phyloP scores from a whole-genome alignment of 78 protist genomes.

The Fonticula alba region DNA sequence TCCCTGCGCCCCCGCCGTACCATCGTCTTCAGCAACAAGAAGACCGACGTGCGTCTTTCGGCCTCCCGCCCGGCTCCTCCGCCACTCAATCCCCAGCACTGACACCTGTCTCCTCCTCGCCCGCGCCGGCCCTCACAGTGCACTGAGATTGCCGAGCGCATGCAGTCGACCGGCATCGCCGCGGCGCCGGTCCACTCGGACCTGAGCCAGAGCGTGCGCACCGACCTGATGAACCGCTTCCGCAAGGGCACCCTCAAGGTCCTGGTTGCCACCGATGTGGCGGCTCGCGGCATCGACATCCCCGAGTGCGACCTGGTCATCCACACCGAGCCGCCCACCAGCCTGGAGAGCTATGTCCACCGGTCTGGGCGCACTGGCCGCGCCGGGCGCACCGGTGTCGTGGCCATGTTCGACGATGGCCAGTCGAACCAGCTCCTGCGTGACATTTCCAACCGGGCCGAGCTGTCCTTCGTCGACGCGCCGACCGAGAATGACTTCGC shows the following conservation, averaged over 20 bases:
- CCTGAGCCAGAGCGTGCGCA: constrained; percentile 72
- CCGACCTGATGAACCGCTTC: constrained; percentile 52
- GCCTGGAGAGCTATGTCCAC: constrained; percentile 78
- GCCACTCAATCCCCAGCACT: too few species aligned
- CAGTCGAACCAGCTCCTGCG: neutral
- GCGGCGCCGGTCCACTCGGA: constrained; percentile 79
- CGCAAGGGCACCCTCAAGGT: constrained; percentile 22
- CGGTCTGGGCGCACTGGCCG: constrained; percentile 96
- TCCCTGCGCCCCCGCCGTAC: constrained; percentile 85
- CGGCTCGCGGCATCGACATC: constrained; percentile 83
- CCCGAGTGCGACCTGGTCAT: constrained; percentile 76
- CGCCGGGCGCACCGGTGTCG: constrained; percentile 65
- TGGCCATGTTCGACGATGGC: constrained; percentile 33
- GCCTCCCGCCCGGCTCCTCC: too few species aligned
- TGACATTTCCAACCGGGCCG: too few species aligned
- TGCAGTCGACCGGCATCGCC: constrained; percentile 27
- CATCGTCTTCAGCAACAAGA: constrained; percentile 42
- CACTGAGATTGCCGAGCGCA: constrained; percentile 33
- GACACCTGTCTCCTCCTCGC: too few species aligned
- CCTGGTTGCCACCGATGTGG: constrained; percentile 86
- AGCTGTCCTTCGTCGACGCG: too few species aligned
- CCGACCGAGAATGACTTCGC: neutral
- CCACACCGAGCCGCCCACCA: constrained; percentile 76
- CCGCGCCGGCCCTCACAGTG: too few species aligned
- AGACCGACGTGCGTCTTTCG: too few species aligned